Evolutionary conservation across 352 stramenopile genomes (phyloP).

Genomic region (Saprolegnia parasitica): DNA sequence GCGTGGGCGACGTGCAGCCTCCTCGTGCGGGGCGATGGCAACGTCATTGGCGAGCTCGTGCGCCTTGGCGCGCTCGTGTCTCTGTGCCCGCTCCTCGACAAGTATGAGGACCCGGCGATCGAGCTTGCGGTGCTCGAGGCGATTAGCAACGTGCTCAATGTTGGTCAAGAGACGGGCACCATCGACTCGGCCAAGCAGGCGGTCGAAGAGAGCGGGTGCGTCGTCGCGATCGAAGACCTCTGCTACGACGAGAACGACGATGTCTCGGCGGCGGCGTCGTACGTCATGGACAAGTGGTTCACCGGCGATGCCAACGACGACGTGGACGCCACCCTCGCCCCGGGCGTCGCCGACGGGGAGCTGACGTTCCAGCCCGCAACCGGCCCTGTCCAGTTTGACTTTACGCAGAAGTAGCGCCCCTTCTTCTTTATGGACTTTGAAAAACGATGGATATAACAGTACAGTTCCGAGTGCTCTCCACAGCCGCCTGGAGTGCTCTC

Average conservation of each 20-base stretch:
- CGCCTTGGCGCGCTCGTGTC: conserved; percentile 67
- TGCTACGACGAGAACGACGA: conserved; percentile 79
- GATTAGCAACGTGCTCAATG: conserved; percentile 64
- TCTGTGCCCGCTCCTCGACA: conserved; percentile 67
- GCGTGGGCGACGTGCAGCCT: conserved; percentile 86
- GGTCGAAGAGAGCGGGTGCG: conserved; percentile 73
- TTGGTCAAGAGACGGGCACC: conserved; percentile 37
- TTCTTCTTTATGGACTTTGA: conserved; percentile 7
- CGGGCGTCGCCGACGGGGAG: conserved; percentile 42
- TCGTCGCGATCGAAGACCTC: conserved; percentile 75
- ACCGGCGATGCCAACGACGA: conserved; percentile 45
- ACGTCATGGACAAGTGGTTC: conserved; percentile 83
- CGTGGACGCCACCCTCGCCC: conserved; percentile 40
- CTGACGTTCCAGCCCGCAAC: conserved; percentile 72
- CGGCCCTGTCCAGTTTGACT: conserved; percentile 66
- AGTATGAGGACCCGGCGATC: conserved; percentile 82
- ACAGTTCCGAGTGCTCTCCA: too few species aligned
- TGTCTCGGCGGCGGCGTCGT: conserved; percentile 62
- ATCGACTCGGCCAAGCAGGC: conserved; percentile 47
- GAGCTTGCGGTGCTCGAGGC: conserved; percentile 82
- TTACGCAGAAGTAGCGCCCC: conserved; percentile 32
- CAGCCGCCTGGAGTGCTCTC: too few species aligned
- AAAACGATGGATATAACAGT: too few species aligned
- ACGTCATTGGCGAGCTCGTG: conserved; percentile 61
- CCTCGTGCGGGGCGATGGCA: conserved; percentile 58